Evolutionary conservation across 2,329 filamentous ascomycete genomes (phyloP).

Genomic region (Penicillium occitanis): DNA sequence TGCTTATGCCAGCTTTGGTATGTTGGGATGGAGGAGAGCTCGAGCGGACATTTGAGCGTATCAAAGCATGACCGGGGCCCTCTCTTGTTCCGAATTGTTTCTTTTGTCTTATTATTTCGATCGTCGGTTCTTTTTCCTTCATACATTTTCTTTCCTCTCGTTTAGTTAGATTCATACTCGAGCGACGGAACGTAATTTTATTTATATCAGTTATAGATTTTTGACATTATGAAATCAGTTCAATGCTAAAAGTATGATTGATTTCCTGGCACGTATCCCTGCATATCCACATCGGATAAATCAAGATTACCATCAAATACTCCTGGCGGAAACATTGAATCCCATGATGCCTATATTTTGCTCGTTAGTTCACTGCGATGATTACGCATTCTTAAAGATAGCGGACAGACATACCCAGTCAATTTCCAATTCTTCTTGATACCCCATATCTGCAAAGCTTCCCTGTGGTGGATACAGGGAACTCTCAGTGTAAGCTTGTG

Average conservation of each 20-base stretch:
- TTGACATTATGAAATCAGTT: not conserved
- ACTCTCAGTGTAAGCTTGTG: not conserved
- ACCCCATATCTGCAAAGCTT: not conserved
- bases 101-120: not conserved
- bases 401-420: not conserved
- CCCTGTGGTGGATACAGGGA: not conserved
- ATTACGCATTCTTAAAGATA: not conserved
- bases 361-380: not conserved
- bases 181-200: too few species aligned
- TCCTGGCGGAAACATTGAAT: constrained; percentile 10
- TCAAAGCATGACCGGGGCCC: too few species aligned
- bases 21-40: not conserved
- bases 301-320: constrained; percentile 10
- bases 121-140: not conserved
- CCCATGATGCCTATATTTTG: not conserved
- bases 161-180: not conserved
- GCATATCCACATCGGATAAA: constrained; percentile 6
- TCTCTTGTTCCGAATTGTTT: not conserved
- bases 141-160: not conserved
- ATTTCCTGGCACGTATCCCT: not conserved
- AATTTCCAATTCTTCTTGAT: not conserved
- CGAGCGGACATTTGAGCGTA: not conserved
- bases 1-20: not conserved
- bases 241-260: not conserved
- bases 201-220: not conserved